Conservation (phyloP, 2,329 filamentous ascomycete species). For the Epichloe baconii region DNA sequence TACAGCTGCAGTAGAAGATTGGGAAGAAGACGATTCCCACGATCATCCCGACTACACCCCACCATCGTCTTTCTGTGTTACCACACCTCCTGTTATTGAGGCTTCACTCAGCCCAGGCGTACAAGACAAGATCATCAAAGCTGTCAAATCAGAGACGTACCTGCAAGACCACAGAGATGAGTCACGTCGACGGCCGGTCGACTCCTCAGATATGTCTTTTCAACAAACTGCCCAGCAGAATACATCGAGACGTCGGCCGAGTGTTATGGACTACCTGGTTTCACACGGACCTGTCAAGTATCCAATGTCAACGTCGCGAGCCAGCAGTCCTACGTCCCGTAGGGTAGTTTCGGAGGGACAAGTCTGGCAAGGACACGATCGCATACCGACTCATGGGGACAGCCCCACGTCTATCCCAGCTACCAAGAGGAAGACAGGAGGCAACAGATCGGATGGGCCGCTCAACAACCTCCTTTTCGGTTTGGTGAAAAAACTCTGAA, state of each 20-base stretch:
- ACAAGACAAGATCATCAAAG: not conserved
- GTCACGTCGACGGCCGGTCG: not conserved
- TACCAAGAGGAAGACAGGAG: conserved; percentile 1
- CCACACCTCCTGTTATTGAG: conserved; percentile 1
- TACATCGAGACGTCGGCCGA: conserved; percentile 7
- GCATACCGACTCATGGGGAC: not conserved
- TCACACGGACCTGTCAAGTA: conserved; percentile 5
- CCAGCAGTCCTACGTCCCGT: conserved; percentile 2
- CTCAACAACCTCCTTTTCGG: not conserved
- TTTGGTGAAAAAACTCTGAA: not conserved
- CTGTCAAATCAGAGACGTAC: not conserved
- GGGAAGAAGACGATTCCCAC: conserved; percentile 4
- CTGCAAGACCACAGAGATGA: not conserved
- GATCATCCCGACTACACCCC: not conserved
- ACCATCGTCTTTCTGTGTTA: conserved; percentile 2
- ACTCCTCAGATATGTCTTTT: conserved; percentile 6
- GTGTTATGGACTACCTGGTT: conserved; percentile 10
- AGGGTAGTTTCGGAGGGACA: not conserved
- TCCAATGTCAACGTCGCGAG: conserved; percentile 1
- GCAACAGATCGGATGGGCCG: not conserved
- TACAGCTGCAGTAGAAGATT: conserved; percentile 7
- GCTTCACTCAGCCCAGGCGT: not conserved
- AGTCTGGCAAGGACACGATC: conserved; percentile 1
- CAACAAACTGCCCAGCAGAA: conserved; percentile 1
- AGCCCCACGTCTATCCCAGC: not conserved